Evolutionary conservation across 345 rosid genomes (phyloP).

Genomic region (Euclidium syriacum): DNA sequence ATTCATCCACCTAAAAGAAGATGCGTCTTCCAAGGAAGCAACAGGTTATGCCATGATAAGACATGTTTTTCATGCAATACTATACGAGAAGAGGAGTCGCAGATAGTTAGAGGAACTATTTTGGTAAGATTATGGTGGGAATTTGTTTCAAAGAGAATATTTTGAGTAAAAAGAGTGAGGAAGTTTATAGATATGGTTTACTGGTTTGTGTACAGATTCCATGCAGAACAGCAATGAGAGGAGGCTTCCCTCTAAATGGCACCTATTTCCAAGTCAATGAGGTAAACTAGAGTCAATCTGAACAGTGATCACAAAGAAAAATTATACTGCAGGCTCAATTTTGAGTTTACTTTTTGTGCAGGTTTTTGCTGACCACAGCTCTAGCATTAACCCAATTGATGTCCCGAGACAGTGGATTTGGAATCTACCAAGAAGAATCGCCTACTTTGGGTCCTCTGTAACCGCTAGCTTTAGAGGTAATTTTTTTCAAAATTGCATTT

Average conservation of each 20-base stretch:
- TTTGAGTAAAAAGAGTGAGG: not conserved
- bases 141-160: not conserved
- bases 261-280: conserved; percentile 95
- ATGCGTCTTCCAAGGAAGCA: conserved; percentile 45
- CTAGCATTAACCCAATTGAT: conserved; percentile 64
- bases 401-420: conserved; percentile 65
- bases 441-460: conserved; percentile 85
- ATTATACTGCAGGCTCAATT: not conserved
- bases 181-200: not conserved
- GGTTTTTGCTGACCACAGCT: conserved; percentile 91
- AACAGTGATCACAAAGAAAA: not conserved
- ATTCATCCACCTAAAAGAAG: conserved; percentile 46
- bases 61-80: conserved; percentile 70
- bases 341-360: conserved; percentile 28
- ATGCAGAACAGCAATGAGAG: conserved; percentile 91
- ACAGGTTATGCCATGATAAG: conserved; percentile 41
- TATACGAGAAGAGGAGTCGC: conserved; percentile 54
- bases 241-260: conserved; percentile 88
- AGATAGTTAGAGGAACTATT: conserved; percentile 78
- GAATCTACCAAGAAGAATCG: conserved; percentile 56
- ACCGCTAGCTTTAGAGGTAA: conserved; percentile 73
- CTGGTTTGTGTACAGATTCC: conserved; percentile 54
- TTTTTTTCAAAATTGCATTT: not conserved
- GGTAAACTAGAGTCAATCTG: conserved; percentile 32
- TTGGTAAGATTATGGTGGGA: conserved; percentile 44